phyloP scores from a whole-genome alignment of 23 red algal species.

The Chondrus crispus region DNA sequence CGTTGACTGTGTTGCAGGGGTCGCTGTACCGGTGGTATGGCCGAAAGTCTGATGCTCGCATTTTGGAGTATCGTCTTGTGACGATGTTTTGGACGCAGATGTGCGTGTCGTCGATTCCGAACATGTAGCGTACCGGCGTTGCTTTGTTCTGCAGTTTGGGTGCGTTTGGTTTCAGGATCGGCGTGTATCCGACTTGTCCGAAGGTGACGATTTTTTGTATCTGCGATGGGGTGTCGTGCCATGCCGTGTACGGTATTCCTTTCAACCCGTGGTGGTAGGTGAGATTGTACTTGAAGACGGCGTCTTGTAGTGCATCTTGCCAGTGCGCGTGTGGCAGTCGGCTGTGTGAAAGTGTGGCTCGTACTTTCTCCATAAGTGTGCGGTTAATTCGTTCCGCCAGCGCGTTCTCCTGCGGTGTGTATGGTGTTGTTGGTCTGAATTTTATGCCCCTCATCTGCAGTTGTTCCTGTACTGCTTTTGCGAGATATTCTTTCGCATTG shows the following conservation, averaged over 20 bases:
- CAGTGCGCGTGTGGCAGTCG: neutral
- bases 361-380: neutral
- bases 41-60: neutral
- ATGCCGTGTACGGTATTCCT: neutral
- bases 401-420: neutral
- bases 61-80: neutral
- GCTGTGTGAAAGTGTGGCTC: neutral
- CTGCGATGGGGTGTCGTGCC: neutral
- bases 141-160: neutral
- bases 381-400: neutral
- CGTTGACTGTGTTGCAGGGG: neutral
- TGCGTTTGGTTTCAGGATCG: neutral
- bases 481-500: neutral
- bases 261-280: neutral
- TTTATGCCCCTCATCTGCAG: neutral
- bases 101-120: neutral
- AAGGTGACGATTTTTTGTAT: neutral
- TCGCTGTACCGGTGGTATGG: neutral
- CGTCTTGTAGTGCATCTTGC: neutral
- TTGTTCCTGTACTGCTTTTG: neutral
- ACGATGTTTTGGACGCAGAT: neutral
- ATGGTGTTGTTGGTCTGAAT: neutral
- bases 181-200: neutral
- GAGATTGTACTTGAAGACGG: neutral
- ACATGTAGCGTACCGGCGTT: neutral